phyloP scores from a whole-genome alignment of 345 rosid species.

The Eucalyptus pauciflora region DNA sequence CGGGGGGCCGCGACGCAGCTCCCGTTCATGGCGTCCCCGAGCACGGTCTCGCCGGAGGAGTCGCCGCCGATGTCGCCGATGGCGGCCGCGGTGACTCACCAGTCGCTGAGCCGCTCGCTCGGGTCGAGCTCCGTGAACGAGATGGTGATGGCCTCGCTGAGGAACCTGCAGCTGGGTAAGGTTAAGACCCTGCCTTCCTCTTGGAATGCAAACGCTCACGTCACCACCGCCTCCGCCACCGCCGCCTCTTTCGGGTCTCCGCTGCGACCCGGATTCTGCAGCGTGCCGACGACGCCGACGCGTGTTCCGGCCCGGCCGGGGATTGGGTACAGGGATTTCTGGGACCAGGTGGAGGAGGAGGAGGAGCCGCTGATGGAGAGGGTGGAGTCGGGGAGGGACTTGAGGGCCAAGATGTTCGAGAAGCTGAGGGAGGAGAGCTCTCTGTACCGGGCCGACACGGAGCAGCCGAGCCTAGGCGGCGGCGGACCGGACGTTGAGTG shows the following conservation, averaged over 20 bases:
- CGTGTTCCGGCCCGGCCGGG: constrained; percentile 9
- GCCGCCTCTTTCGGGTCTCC: constrained; percentile 29
- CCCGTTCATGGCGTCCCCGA: constrained; percentile 5
- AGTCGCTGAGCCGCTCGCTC: constrained; percentile 42
- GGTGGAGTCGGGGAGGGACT: constrained; percentile 73
- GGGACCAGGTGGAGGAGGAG: constrained; percentile 27
- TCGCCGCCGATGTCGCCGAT: constrained; percentile 53
- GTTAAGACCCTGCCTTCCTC: constrained; percentile 49
- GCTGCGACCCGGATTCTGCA: constrained; percentile 45
- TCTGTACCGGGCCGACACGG: constrained; percentile 19
- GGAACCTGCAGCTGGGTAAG: constrained; percentile 58
- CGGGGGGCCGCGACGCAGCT: constrained; percentile 27
- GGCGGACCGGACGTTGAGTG: constrained; percentile 62
- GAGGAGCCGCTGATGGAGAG: constrained; percentile 72
- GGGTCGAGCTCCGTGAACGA: constrained; percentile 43
- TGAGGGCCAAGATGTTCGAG: constrained; percentile 60
- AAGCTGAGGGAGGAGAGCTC: constrained; percentile 62
- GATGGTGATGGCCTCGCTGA: constrained; percentile 39
- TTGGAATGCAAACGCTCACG: neutral
- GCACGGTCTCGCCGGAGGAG: constrained; percentile 6
- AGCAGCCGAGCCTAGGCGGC: neutral
- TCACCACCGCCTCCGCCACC: neutral
- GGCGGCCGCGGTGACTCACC: constrained; percentile 22
- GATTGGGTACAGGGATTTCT: constrained; percentile 26
- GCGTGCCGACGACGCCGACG: constrained; percentile 55